A percentile compares a stretch with the other conserved stretches of the same genome.
These are phyloP conservation scores for Claviceps sp. DNA, from an alignment of 2,329 filamentous ascomycete species.

Conservation along the genomic window DNA sequence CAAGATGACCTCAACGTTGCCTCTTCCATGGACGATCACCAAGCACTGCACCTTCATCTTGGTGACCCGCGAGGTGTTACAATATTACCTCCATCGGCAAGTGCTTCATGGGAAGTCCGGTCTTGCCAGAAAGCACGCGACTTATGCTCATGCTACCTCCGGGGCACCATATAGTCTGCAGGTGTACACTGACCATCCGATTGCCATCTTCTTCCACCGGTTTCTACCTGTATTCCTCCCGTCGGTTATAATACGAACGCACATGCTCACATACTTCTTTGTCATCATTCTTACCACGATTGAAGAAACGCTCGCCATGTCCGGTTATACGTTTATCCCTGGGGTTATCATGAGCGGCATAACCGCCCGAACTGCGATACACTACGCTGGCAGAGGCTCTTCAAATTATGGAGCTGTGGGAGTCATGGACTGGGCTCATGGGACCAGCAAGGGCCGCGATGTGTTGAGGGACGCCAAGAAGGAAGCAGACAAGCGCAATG, in stretches of 20 bases:
- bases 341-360: slow-evolving; percentile 41
- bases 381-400: slow-evolving; percentile 35
- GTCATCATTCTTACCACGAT: slow-evolving; percentile 49
- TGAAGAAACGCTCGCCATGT: slow-evolving; percentile 54
- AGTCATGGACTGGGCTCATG: slow-evolving; percentile 47
- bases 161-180: slow-evolving; percentile 48
- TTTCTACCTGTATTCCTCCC: slow-evolving; percentile 55
- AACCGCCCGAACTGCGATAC: slow-evolving; percentile 24
- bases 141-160: slow-evolving; percentile 37
- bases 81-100: slow-evolving; percentile 63
- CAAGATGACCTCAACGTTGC: slow-evolving; percentile 33
- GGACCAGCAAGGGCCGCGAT: slow-evolving; percentile 37
- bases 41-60: slow-evolving; percentile 34
- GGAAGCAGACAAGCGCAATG: slow-evolving; percentile 43
- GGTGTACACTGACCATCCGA: slow-evolving; percentile 55
- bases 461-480: slow-evolving; percentile 40
- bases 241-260: slow-evolving; percentile 49
- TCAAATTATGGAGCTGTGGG: slow-evolving; percentile 52
- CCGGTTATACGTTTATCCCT: slow-evolving; percentile 49
- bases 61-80: slow-evolving; percentile 40
- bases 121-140: slow-evolving; percentile 28
- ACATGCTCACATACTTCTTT: slow-evolving; percentile 59
- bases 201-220: slow-evolving; percentile 47
- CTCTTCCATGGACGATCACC: slow-evolving; percentile 38
- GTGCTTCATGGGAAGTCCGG: slow-evolving; percentile 43